These are phyloP conservation scores for Chamaecrista fasciculata DNA, from an alignment of 306 rosid genomes.

Conservation along the genomic window DNA sequence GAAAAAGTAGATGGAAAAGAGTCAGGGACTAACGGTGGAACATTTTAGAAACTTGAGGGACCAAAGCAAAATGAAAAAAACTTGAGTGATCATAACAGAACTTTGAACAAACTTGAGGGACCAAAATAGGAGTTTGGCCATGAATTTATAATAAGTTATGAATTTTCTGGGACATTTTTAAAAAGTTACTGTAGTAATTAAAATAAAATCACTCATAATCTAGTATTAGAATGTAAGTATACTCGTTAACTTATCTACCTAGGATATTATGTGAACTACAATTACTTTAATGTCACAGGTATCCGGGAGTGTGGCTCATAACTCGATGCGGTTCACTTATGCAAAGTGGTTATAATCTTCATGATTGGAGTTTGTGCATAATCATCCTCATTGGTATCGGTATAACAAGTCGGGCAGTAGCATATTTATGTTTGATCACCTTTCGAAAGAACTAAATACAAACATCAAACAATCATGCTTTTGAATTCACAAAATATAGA, in stretches of 20 bases:
- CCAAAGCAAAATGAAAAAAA: too few species aligned
- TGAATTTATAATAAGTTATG: too few species aligned
- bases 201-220: too few species aligned
- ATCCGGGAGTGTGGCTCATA: slow-evolving; percentile 76
- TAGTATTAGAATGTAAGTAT: too few species aligned
- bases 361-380: slow-evolving; percentile 64
- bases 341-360: slow-evolving; percentile 51
- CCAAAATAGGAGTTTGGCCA: too few species aligned
- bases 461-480: background rate
- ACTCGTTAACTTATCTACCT: background rate
- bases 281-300: slow-evolving; percentile 37
- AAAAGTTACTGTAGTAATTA: too few species aligned
- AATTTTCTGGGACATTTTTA: too few species aligned
- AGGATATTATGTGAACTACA: background rate
- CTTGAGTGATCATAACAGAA: too few species aligned
- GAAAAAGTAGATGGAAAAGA: too few species aligned
- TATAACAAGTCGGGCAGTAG: slow-evolving; percentile 41
- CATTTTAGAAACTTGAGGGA: too few species aligned
- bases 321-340: slow-evolving; percentile 62
- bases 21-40: too few species aligned
- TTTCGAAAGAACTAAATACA: slow-evolving; percentile 53
- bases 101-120: too few species aligned
- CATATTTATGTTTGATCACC: slow-evolving; percentile 51
- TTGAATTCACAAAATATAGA: background rate
- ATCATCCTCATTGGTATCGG: slow-evolving; percentile 51